Percentiles rank a stretch among this genome's conserved stretches.
phyloP scores from a whole-genome alignment of 305 asterid species.

The Plantago rigida region DNA sequence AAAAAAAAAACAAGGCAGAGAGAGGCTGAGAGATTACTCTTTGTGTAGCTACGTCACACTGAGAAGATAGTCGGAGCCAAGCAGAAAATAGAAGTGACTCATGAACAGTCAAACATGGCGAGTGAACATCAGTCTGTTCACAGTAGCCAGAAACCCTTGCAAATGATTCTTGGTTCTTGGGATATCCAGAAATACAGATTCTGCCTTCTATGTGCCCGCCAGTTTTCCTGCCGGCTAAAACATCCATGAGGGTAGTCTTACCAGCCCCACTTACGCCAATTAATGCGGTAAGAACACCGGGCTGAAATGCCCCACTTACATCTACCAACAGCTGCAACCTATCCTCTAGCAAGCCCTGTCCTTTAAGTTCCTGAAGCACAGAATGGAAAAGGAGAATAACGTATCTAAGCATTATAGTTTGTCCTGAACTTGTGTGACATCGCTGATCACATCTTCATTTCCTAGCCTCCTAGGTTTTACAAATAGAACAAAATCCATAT shows the following conservation, averaged over 20 bases:
- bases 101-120: constrained; percentile 65
- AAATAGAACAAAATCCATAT: not conserved
- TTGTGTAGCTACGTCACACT: constrained; percentile 49
- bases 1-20: constrained; percentile 7
- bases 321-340: constrained; percentile 50
- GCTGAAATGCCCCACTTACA: constrained; percentile 72
- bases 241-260: constrained; percentile 90
- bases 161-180: constrained; percentile 81
- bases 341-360: constrained; percentile 48
- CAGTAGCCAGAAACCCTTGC: constrained; percentile 87
- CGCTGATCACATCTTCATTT: not conserved
- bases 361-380: constrained; percentile 56
- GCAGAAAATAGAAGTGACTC: constrained; percentile 73
- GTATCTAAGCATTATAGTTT: constrained; percentile 18
- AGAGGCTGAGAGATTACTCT: constrained; percentile 31
- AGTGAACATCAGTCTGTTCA: constrained; percentile 66
- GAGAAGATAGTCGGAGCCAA: constrained; percentile 63
- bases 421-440: not conserved
- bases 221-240: constrained; percentile 79
- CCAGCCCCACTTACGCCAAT: constrained; percentile 97
- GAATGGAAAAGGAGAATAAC: constrained; percentile 12
- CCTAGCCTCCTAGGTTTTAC: not conserved
- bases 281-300: constrained; percentile 78
- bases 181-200: constrained; percentile 63
- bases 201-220: constrained; percentile 73